These are phyloP conservation scores for Dendrocalamus sinicus DNA, from an alignment of 176 grass and related monocot species.

Conservation along the genomic window DNA sequence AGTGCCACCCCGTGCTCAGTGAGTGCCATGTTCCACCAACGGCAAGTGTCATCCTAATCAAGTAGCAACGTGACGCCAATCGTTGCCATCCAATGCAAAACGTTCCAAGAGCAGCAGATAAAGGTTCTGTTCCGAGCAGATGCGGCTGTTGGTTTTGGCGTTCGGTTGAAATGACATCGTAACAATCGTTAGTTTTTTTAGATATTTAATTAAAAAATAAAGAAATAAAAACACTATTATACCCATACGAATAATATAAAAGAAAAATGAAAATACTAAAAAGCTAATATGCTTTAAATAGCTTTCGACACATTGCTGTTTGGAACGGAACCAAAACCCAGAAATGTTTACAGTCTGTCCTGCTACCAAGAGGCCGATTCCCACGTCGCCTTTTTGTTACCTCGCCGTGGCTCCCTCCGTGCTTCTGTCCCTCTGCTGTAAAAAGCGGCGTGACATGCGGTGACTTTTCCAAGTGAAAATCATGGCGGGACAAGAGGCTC, in stretches of 20 bases:
- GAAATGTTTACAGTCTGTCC: background rate
- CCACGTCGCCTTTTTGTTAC: background rate
- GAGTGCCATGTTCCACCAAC: background rate
- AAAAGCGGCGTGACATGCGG: background rate
- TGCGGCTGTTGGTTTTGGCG: too few relatives aligned
- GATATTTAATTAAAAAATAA: too few relatives aligned
- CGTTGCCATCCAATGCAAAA: background rate
- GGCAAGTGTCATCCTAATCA: background rate
- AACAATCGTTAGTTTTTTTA: too few relatives aligned
- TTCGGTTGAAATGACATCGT: too few relatives aligned
- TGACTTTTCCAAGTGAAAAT: slow-evolving; percentile 23
- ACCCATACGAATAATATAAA: too few relatives aligned
- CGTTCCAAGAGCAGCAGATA: background rate
- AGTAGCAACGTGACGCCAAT: background rate
- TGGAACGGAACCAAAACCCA: background rate
- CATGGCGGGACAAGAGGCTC: background rate
- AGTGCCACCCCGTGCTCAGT: too few relatives aligned
- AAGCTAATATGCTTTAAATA: too few relatives aligned
- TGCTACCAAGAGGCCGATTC: background rate
- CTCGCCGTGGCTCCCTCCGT: slow-evolving; percentile 10
- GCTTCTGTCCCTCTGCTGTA: background rate
- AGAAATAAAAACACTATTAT: too few relatives aligned
- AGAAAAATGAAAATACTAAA: too few relatives aligned
- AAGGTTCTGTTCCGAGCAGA: too few relatives aligned
- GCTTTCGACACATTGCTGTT: too few relatives aligned